Conservation (phyloP, 208 protist genomes). For the Leishmania turanica region DNA sequence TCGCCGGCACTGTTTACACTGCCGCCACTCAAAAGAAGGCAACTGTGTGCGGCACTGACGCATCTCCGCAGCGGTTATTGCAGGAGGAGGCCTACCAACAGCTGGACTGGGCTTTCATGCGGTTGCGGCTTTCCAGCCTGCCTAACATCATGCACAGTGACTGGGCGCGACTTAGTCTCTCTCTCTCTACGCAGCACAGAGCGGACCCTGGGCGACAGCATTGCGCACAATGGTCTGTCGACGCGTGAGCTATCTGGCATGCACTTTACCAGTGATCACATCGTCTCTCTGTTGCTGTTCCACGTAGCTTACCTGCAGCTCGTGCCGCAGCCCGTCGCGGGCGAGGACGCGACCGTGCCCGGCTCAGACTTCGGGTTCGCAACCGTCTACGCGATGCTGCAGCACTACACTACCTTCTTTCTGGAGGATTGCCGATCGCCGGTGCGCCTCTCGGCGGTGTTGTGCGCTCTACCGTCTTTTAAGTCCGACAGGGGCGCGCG, state of each 20-base stretch:
- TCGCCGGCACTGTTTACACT: conserved; percentile 38
- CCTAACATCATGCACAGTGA: conserved; percentile 44
- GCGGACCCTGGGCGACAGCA: conserved; percentile 37
- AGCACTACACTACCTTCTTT: conserved; percentile 11
- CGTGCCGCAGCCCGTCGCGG: neutral
- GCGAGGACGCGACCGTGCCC: neutral
- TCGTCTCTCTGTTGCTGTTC: conserved; percentile 17
- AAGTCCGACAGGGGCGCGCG: neutral
- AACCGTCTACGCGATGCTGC: conserved; percentile 9
- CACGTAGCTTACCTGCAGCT: conserved; percentile 17
- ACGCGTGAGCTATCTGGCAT: conserved; percentile 5
- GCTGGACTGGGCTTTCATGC: conserved; percentile 51
- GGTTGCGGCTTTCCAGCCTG: conserved; percentile 40
- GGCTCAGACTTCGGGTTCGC: neutral
- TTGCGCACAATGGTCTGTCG: conserved; percentile 8
- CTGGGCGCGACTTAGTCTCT: conserved; percentile 47
- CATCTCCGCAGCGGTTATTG: neutral
- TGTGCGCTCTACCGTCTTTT: conserved; percentile 18
- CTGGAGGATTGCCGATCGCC: conserved; percentile 6
- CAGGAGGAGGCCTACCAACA: conserved; percentile 22
- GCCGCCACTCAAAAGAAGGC: conserved; percentile 33
- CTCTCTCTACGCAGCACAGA: conserved; percentile 49
- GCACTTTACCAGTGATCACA: conserved; percentile 19
- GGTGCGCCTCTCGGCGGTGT: conserved; percentile 26
- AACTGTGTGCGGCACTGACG: conserved; percentile 9